Evolutionary conservation across 805 yeast species (phyloP).

Genomic region (Blastobotrys robertii): DNA sequence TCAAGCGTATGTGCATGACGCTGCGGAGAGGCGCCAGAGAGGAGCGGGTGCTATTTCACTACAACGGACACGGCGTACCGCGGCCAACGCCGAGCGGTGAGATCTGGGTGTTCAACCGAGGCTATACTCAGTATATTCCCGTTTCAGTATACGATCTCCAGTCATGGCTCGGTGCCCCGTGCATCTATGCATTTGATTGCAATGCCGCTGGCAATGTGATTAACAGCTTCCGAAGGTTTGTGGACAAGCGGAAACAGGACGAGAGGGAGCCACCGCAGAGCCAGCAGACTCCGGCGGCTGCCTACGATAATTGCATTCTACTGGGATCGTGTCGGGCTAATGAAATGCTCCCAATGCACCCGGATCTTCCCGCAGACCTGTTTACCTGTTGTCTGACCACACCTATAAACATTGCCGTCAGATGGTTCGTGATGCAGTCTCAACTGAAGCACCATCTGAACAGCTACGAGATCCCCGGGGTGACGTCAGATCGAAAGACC

Average conservation of each 20-base stretch:
- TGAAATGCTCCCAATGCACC: slow-evolving; percentile 85
- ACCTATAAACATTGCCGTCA: slow-evolving; percentile 87
- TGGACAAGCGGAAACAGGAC: slow-evolving; percentile 80
- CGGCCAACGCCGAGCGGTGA: slow-evolving; percentile 95
- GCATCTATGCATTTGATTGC: slow-evolving; percentile 90
- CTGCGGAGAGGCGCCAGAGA: slow-evolving; percentile 85
- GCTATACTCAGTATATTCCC: slow-evolving; percentile 95
- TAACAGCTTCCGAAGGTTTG: slow-evolving; percentile 78
- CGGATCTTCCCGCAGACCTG: slow-evolving; percentile 89
- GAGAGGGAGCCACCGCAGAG: slow-evolving; percentile 30
- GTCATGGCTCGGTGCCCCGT: slow-evolving; percentile 97
- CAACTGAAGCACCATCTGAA: slow-evolving; percentile 25
- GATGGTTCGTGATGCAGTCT: slow-evolving; percentile 77
- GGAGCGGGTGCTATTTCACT: slow-evolving; percentile 86
- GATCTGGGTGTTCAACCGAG: slow-evolving; percentile 96
- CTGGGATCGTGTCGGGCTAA: slow-evolving; percentile 85
- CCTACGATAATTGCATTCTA: slow-evolving; percentile 81
- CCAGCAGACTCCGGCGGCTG: slow-evolving; percentile 42
- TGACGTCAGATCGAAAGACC: slow-evolving; percentile 83
- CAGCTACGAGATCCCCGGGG: slow-evolving; percentile 72
- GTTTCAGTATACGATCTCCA: slow-evolving; percentile 91
- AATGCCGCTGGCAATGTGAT: slow-evolving; percentile 91
- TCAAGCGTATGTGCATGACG: slow-evolving; percentile 82
- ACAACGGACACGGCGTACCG: slow-evolving; percentile 98
- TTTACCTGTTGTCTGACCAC: slow-evolving; percentile 93